phyloP scores from a whole-genome alignment of 1,139 yeast species.

The Debaryomycetaceae sp. region DNA sequence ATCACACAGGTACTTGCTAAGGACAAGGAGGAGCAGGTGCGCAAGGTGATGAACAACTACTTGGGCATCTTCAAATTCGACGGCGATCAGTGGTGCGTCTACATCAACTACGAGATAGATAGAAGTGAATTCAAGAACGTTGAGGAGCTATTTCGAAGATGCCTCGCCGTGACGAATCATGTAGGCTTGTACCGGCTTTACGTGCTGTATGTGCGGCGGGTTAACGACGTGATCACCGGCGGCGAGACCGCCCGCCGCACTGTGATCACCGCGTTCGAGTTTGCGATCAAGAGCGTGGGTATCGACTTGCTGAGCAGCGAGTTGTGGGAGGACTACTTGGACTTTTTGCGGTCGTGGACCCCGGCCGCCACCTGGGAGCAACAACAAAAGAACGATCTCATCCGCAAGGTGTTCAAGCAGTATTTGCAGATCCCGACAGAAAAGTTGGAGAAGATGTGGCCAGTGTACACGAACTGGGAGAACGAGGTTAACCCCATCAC shows the following conservation, averaged over 20 bases:
- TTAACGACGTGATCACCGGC: slow-evolving; percentile 74
- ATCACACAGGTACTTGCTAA: slow-evolving; percentile 51
- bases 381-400: slow-evolving; percentile 74
- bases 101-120: slow-evolving; percentile 63
- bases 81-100: slow-evolving; percentile 68
- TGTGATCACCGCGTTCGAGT: slow-evolving; percentile 79
- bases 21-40: slow-evolving; percentile 61
- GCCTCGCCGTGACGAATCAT: slow-evolving; percentile 55
- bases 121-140: slow-evolving; percentile 67
- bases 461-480: slow-evolving; percentile 78
- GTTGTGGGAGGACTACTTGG: slow-evolving; percentile 80
- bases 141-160: slow-evolving; percentile 58
- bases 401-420: slow-evolving; percentile 69
- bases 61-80: slow-evolving; percentile 61
- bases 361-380: slow-evolving; percentile 83
- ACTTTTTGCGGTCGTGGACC: slow-evolving; percentile 75
- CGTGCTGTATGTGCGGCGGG: slow-evolving; percentile 73
- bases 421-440: slow-evolving; percentile 70
- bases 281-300: slow-evolving; percentile 76
- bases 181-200: slow-evolving; percentile 72
- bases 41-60: slow-evolving; percentile 57
- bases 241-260: slow-evolving; percentile 79
- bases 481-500: slow-evolving; percentile 68
- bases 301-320: slow-evolving; percentile 68
- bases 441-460: slow-evolving; percentile 77